Evolutionary conservation across 73 alveolate genomes (phyloP), one percentile per base, ranked within the genome.

Genomic region (Blepharisma japonicum): DNA sequence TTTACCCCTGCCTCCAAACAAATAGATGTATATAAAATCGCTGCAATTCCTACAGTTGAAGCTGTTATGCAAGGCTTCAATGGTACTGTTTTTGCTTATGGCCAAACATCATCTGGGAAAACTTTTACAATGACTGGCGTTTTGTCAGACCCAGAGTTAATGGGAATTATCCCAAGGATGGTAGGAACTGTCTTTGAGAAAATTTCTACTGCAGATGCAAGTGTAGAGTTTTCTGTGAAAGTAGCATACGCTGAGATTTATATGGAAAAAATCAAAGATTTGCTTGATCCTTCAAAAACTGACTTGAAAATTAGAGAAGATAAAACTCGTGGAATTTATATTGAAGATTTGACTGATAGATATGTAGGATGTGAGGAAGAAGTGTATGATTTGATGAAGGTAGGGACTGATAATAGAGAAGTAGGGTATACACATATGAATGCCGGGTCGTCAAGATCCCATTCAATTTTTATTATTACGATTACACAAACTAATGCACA

Each of bases 21-120:
- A 77, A 55, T 68, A 68, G 92, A 85, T 51, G 86, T 88, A 38
- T 93, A 90, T 78, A 68, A 76, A 14, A 82, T 86, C 21, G 91
- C 87, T 0, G 96, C 97, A 47, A 76, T 83, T 51, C 98, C 97
- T 67, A 91, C 91, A 11, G 95, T 94, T 25, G 89, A 86, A 85
- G 94, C 96, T 53, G 94, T 94, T 56, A 83, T 96, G 86, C 89
- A 89, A 68, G 99, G 99, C 25, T 96, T 86, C 86, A 96, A 94
- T 87, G 97, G 98, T 4, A 96, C 99, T 4, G 90, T 96, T 6
- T 96, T 96, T 85, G 97, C 98, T 42, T 96, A 96, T 84, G 99
- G 99, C n/a, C 90, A 96, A 87, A 96, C 99, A 25, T 97, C 98
- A 18, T 85, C 96, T 68, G 99, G 99, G 45, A 96, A 96, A 77